Percentiles rank a stretch among this genome's conserved stretches.
These are phyloP conservation scores for Vitis labrusca DNA, from an alignment of 164 flowering plant species.

Conservation along the genomic window DNA sequence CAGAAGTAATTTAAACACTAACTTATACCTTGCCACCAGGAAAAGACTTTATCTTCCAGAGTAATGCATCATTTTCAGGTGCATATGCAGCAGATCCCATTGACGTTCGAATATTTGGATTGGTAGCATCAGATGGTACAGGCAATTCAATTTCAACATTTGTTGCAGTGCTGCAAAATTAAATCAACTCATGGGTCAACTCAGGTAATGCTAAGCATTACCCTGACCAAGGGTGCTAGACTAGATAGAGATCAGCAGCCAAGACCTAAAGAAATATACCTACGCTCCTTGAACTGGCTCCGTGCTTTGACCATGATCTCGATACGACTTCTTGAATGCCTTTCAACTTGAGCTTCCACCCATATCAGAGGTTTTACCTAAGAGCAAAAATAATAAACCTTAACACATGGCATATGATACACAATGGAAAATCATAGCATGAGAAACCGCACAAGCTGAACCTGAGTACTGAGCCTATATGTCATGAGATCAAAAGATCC, in stretches of 20 bases:
- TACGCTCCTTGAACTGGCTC: conserved; percentile 98
- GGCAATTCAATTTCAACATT: conserved; percentile 94
- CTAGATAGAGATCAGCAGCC: background rate
- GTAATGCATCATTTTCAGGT: conserved; percentile 84
- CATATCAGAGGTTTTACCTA: conserved; percentile 96
- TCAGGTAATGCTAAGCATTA: background rate
- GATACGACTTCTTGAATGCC: conserved; percentile 90
- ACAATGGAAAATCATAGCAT: background rate
- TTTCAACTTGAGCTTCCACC: conserved; percentile 99
- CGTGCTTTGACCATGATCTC: conserved; percentile 91
- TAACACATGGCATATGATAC: background rate
- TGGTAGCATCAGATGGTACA: conserved; percentile 85
- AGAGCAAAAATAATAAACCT: conserved; percentile 6
- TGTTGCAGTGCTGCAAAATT: conserved; percentile 75
- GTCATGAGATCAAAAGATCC: conserved; percentile 98
- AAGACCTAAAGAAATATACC: conserved; percentile 38
- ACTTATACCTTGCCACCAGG: conserved; percentile 89
- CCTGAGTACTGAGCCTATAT: conserved; percentile 95
- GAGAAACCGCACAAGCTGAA: conserved; percentile 18
- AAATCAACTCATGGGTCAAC: conserved; percentile 15
- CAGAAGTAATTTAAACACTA: background rate
- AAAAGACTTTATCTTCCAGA: conserved; percentile 96
- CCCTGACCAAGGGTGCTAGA: too few relatives aligned
- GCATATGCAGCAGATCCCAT: conserved; percentile 97
- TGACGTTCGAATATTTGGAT: conserved; percentile 90